Evolutionary conservation across 179 eudicot genomes (phyloP), one percentile per base, ranked within the genome.

Genomic region (Pouteria campechiana): DNA sequence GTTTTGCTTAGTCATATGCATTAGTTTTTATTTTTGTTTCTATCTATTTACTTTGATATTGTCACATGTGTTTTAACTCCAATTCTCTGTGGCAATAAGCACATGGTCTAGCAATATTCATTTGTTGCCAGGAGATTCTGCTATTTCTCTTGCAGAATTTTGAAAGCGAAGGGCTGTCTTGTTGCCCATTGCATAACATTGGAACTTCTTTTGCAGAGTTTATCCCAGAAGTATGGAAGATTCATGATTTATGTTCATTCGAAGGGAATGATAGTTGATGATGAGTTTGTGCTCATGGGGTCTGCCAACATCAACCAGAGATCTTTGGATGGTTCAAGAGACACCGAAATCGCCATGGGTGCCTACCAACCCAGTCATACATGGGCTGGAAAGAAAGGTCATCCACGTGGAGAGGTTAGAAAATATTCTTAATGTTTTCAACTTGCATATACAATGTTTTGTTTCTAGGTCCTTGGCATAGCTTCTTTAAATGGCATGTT

Each of bases 191-290:
- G n/a, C n/a, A n/a, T n/a, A n/a, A n/a, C n/a, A n/a, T n/a, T n/a
- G n/a, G n/a, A n/a, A n/a, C n/a, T 6, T 6, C 41, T 1, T 37
- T 19, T n/a, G 37, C 71, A 78, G 87, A 57, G 57, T 23, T 54
- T 36, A 44, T 46, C 63, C 23, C 75, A 70, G 35, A 80, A 56
- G 57, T 67, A 19, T 30, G 32, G 73, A 29, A 61, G 89, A 57
- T 76, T 80, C 39, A 76, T 80, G 89, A 66, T 80, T 29, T 80
- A 80, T 58, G 89, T 80, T 9, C 89, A 80, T n/a, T 72, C 83
- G 52, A 80, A 80, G 62, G 89, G 89, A 37, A 76, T 80, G 83
- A 64, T 80, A 52, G 81, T 80, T 35, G 83, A 80, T 34, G 89
- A 80, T 21, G 89, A 76, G 40, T 80, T 73, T 32, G 81, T 80